phyloP scores from a whole-genome alignment of 495 filamentous ascomycete species.

The Tuber umbilicatum region DNA sequence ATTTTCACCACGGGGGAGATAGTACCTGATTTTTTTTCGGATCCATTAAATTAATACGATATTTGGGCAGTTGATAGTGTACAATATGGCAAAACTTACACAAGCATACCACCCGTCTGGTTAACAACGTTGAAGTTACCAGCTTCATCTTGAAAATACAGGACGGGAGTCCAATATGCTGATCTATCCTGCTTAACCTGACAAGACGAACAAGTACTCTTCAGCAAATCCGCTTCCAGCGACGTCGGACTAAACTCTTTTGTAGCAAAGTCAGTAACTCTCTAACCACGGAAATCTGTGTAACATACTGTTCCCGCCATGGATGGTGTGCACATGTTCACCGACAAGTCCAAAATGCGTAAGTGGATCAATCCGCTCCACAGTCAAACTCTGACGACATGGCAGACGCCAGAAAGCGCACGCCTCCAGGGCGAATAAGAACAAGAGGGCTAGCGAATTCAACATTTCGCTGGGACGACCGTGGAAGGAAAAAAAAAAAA shows the following conservation, averaged over 20 bases:
- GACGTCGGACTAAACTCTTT: conserved; percentile 48
- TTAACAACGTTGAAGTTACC: conserved; percentile 44
- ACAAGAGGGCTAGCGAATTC: conserved; percentile 20
- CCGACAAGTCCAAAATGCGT: conserved; percentile 53
- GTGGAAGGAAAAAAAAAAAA: neutral
- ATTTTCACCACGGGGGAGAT: conserved; percentile 58
- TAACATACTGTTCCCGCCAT: conserved; percentile 53
- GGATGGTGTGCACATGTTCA: conserved; percentile 67
- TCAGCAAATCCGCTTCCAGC: conserved; percentile 49
- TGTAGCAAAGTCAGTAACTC: conserved; percentile 3
- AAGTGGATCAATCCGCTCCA: conserved; percentile 65
- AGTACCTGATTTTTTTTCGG: conserved; percentile 41
- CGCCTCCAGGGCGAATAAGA: conserved; percentile 39
- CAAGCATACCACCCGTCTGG: conserved; percentile 58
- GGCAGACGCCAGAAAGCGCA: conserved; percentile 83
- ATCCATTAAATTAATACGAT: neutral
- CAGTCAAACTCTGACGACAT: conserved; percentile 51
- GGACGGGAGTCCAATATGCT: conserved; percentile 60
- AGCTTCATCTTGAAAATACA: conserved; percentile 56
- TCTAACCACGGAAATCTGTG: conserved; percentile 1
- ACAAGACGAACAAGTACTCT: conserved; percentile 59
- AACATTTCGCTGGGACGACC: conserved; percentile 13
- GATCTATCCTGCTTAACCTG: conserved; percentile 59
- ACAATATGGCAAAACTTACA: conserved; percentile 44
- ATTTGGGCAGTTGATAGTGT: neutral